Percentiles rank a stretch among this genome's conserved stretches.
phyloP scores from a whole-genome alignment of 768 basidiomycete species.

The Tulasnella sp. region DNA sequence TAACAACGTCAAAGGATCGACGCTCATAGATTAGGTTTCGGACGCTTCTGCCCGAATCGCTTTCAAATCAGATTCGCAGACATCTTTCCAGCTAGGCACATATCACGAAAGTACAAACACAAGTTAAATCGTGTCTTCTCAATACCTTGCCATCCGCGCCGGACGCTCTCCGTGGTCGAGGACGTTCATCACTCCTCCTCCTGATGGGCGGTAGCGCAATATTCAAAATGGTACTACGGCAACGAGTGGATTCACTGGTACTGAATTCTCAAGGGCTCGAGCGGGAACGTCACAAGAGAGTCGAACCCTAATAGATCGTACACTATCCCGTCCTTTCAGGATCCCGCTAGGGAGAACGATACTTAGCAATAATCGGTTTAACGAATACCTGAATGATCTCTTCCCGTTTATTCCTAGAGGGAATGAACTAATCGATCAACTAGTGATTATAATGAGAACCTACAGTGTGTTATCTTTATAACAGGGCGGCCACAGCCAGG shows the following conservation, averaged over 20 bases:
- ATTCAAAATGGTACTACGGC: neutral
- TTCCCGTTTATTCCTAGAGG: neutral
- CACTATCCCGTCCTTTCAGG: constrained; percentile 32
- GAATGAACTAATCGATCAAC: neutral
- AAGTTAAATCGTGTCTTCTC: constrained; percentile 5
- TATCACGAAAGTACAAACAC: neutral
- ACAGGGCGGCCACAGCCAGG: too few species aligned
- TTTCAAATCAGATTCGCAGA: constrained; percentile 8
- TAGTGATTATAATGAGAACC: too few species aligned
- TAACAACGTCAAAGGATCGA: constrained; percentile 7
- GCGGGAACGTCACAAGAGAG: constrained; percentile 47
- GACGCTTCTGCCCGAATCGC: constrained; percentile 6
- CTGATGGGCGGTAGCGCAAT: constrained; percentile 11
- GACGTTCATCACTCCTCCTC: constrained; percentile 7
- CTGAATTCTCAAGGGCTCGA: constrained; percentile 48
- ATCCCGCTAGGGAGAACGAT: constrained; percentile 31
- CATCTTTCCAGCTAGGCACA: neutral
- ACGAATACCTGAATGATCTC: neutral
- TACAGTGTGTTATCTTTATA: too few species aligned
- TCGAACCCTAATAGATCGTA: constrained; percentile 45
- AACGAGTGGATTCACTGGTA: neutral
- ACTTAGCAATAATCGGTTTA: constrained; percentile 35
- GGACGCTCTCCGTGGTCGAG: neutral
- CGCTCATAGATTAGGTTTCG: constrained; percentile 10
- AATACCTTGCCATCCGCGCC: constrained; percentile 6